Conservation (phyloP, 1,139 yeast genomes). For the Debaryomyces subglobosus region DNA sequence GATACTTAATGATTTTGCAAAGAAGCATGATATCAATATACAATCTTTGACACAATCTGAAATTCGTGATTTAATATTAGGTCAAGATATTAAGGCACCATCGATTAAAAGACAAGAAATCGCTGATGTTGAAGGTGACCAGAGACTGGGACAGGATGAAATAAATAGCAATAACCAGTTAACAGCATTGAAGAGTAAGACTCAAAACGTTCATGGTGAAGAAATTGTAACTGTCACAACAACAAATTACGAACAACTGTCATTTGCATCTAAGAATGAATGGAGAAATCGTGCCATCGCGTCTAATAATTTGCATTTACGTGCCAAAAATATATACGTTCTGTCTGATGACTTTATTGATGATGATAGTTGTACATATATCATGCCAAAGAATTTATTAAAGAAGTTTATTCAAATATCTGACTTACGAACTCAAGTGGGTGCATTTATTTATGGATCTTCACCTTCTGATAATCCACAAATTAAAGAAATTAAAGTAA, state of each 20-base stretch:
- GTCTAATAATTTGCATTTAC: constrained; percentile 68
- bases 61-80: constrained; percentile 89
- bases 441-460: constrained; percentile 76
- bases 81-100: constrained; percentile 92
- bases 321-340: constrained; percentile 78
- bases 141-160: constrained; percentile 46
- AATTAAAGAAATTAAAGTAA: constrained; percentile 75
- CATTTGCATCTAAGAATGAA: constrained; percentile 82
- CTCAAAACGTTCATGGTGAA: constrained; percentile 94
- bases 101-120: constrained; percentile 77
- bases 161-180: constrained; percentile 43
- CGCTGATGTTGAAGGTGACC: constrained; percentile 82
- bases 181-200: constrained; percentile 81
- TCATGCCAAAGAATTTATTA: constrained; percentile 80
- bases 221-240: constrained; percentile 94
- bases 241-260: constrained; percentile 81
- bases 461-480: constrained; percentile 71
- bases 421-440: constrained; percentile 82
- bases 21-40: constrained; percentile 81
- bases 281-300: constrained; percentile 92
- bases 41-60: constrained; percentile 91
- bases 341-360: constrained; percentile 55
- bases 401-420: constrained; percentile 79
- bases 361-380: constrained; percentile 59
- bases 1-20: constrained; percentile 82